These are phyloP conservation scores for Aphanocladium album DNA, from an alignment of 2,329 filamentous ascomycete species.

Conservation along the genomic window DNA sequence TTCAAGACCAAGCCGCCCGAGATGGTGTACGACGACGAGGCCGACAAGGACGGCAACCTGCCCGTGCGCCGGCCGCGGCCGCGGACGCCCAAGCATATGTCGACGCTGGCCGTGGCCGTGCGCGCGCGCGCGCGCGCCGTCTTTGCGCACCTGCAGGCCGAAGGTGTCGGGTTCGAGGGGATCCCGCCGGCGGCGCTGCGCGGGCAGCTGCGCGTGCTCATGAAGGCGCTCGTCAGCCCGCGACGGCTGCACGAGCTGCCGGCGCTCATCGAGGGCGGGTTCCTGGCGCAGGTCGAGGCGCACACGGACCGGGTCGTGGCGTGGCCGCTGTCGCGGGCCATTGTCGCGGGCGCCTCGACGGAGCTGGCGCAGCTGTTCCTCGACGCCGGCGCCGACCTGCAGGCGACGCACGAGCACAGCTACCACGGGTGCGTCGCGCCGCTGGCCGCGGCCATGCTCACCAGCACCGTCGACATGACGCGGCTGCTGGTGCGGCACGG, in stretches of 20 bases:
- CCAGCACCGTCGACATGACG: neutral
- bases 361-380: neutral
- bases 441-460: neutral
- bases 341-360: neutral
- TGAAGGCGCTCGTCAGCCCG: neutral
- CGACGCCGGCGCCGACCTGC: neutral
- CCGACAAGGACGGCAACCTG: too few species aligned
- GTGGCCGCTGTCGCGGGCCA: conserved; percentile 4
- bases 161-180: neutral
- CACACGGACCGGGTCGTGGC: neutral
- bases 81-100: neutral
- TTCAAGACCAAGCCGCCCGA: conserved; percentile 2
- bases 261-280: neutral
- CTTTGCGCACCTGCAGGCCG: neutral
- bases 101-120: neutral
- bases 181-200: neutral
- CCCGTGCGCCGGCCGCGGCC: too few species aligned
- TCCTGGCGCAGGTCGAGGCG: neutral
- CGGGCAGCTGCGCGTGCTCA: neutral
- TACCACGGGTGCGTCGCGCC: neutral
- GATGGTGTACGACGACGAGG: too few species aligned
- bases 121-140: neutral
- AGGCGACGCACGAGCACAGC: neutral
- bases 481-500: neutral
- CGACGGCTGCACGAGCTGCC: neutral